Conservation (phyloP, 345 rosid species). For the Citrus reticulata region DNA sequence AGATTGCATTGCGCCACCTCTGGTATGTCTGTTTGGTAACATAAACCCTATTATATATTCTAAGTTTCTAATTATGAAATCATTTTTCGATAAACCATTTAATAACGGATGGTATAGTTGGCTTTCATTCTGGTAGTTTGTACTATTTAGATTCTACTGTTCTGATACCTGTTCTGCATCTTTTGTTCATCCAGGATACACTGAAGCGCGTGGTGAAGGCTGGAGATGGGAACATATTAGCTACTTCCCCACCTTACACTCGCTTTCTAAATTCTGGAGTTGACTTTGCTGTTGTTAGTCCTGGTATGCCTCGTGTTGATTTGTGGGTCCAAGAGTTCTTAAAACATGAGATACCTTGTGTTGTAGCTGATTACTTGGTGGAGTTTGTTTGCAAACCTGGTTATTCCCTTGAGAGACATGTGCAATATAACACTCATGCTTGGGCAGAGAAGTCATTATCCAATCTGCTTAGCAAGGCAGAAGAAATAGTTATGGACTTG, state of each 20-base stretch:
- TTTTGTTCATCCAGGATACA: constrained; percentile 61
- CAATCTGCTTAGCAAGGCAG: constrained; percentile 39
- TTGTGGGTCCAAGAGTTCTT: constrained; percentile 86
- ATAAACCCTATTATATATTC: no score
- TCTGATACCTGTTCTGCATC: neutral
- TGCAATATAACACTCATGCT: constrained; percentile 61
- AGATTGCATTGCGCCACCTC: constrained; percentile 79
- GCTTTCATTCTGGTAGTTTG: neutral
- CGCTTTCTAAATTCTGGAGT: constrained; percentile 69
- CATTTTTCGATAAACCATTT: neutral
- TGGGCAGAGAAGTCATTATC: constrained; percentile 77
- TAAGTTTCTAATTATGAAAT: neutral
- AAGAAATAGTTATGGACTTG: constrained; percentile 28
- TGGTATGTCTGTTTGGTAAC: constrained; percentile 49
- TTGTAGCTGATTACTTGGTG: constrained; percentile 81
- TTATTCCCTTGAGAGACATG: constrained; percentile 73
- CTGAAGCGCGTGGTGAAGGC: constrained; percentile 92
- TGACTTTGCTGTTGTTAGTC: constrained; percentile 77
- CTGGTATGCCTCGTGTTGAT: constrained; percentile 68
- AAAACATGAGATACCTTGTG: constrained; percentile 77
- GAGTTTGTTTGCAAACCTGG: constrained; percentile 97
- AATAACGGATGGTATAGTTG: neutral
- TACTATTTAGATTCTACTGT: neutral
- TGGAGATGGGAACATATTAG: constrained; percentile 84
- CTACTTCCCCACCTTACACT: constrained; percentile 92